Base-by-base conservation (phyloP, 805 yeast genomes). In the Wickerhamiella hasegawae region DNA sequence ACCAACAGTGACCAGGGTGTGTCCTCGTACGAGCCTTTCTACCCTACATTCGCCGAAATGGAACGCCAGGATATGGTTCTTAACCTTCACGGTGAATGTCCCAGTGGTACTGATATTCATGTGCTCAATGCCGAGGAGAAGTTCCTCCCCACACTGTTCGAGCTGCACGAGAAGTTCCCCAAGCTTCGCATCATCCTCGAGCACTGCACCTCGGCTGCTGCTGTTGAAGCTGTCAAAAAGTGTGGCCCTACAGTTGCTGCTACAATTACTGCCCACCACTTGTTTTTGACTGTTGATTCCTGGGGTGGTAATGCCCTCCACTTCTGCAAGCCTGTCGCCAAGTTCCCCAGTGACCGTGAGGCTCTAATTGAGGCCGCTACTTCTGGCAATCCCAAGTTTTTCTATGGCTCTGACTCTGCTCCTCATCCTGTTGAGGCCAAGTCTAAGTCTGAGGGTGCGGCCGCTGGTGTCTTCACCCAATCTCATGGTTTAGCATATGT, bases 381-480 rank as follows among this genome's bases (percentile, higher is more conserved):
- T 6, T 74, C 90, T 1, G 97, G 97, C 4, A 74, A 78, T 45
- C 82, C 93, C 28, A 85, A 75, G 63, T 90, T 85, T 57, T 82
- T 90, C 63, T 90, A 85, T 52, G 99, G 99, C 5, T 81, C 95
- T 1, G 99, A 90, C 55, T 82, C 95, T 17, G 99, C 99, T 21
- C 99, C 98, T 18, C 98, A 90, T 55, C 93, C 95, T 5, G 51
- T 81, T 18, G 69, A 70, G 42, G 74, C 74, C 40, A 92, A 92
- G 57, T 65, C 81, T 18, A 76, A 68, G 41, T 83, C 73, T 45
- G 61, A 65, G 25, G 87, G 85, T 17, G 96, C 87, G 14, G 83
- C 96, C 49, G 99, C 99, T n/a, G 99, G 99, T 51, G 95, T 90
- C 6, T 90, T 70, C 58, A 81, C 97, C 2, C 98, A 90, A 56